Evolutionary conservation across 371 early-diverging fungal genomes (phyloP).

Genomic region (Mortierella sp.): DNA sequence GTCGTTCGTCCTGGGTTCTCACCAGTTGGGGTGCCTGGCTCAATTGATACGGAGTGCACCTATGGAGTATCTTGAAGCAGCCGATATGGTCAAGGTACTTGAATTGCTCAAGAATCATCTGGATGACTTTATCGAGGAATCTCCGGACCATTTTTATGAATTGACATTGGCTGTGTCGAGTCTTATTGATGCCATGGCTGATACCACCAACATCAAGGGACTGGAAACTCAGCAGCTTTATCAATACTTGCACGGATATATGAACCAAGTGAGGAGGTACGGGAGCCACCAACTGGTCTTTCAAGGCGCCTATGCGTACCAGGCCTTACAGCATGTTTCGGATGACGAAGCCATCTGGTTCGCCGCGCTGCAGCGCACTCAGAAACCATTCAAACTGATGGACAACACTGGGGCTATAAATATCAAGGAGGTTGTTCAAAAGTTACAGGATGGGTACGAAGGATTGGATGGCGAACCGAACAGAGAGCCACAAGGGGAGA

Average conservation of each 20-base stretch:
- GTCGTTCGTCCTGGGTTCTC: neutral
- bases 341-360: slow-evolving; percentile 4
- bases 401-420: neutral
- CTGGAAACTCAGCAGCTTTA: neutral
- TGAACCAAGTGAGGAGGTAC: neutral
- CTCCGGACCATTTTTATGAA: neutral
- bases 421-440: neutral
- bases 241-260: neutral
- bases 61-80: neutral
- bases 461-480: too few relatives aligned
- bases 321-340: slow-evolving; percentile 2
- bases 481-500: too few relatives aligned
- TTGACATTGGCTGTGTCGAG: neutral
- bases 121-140: neutral
- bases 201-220: neutral
- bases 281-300: neutral
- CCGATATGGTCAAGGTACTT: slow-evolving; percentile 3
- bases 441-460: too few relatives aligned
- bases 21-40: slow-evolving; percentile 1
- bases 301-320: slow-evolving; percentile 9
- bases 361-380: neutral
- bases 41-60: neutral
- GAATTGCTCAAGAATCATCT: neutral
- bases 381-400: too few relatives aligned
- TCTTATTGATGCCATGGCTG: neutral